Evolutionary conservation across 2,329 filamentous ascomycete species (phyloP).

Genomic region (Fulvia fulva): DNA sequence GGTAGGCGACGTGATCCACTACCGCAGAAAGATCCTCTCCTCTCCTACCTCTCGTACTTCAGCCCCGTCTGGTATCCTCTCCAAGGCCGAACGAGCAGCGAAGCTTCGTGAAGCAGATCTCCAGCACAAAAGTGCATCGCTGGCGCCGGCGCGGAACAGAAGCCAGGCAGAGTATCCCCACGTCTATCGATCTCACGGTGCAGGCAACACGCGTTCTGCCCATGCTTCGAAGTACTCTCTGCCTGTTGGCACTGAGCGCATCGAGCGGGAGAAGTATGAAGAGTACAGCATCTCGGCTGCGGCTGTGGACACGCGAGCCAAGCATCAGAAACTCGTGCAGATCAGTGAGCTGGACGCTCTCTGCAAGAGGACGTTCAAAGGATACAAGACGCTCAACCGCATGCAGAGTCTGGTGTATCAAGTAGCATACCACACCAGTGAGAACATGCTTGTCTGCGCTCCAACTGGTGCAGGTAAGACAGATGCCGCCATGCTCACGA

Average conservation of each 20-base stretch:
- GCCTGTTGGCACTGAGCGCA: constrained; percentile 68
- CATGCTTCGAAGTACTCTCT: constrained; percentile 79
- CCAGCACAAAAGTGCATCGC: constrained; percentile 72
- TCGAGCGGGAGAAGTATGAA: constrained; percentile 73
- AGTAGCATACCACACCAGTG: constrained; percentile 89
- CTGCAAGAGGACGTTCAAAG: constrained; percentile 86
- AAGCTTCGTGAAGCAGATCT: constrained; percentile 70
- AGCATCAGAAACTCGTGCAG: constrained; percentile 69
- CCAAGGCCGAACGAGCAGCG: constrained; percentile 72
- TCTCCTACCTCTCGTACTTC: constrained; percentile 36
- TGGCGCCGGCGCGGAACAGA: constrained; percentile 68
- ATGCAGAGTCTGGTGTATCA: constrained; percentile 98
- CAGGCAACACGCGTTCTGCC: constrained; percentile 79
- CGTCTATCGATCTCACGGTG: constrained; percentile 78
- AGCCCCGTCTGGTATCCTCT: constrained; percentile 57
- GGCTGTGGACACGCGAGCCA: constrained; percentile 68
- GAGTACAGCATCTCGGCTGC: constrained; percentile 84
- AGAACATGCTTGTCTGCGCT: constrained; percentile 98
- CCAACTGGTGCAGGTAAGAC: constrained; percentile 96
- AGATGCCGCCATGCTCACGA: constrained; percentile 94
- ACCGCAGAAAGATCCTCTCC: constrained; percentile 63
- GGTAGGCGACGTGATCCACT: constrained; percentile 81
- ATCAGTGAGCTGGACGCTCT: constrained; percentile 84
- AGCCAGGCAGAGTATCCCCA: constrained; percentile 81
- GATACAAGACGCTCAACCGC: constrained; percentile 88